Evolutionary conservation across 2,329 filamentous ascomycete genomes (phyloP).

Genomic region (Purpureocillium takamizusanense): DNA sequence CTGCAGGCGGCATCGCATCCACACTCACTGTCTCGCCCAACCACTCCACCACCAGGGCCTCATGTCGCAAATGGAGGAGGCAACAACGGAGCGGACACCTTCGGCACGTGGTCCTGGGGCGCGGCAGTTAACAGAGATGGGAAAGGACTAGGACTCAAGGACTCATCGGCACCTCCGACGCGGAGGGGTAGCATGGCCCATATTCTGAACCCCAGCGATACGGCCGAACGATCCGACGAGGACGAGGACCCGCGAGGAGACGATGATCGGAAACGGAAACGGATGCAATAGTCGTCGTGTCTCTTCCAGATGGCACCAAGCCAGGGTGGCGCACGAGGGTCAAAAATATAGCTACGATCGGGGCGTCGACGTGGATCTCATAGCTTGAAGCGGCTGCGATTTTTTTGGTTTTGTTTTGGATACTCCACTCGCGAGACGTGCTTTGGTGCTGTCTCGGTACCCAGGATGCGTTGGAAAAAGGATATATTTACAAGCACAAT

Average conservation of each 20-base stretch:
- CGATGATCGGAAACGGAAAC: constrained; percentile 53
- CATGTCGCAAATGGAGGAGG: constrained; percentile 33
- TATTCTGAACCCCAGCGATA: constrained; percentile 52
- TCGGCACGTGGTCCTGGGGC: constrained; percentile 50
- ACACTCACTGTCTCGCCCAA: constrained; percentile 40
- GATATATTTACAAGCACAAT: no score
- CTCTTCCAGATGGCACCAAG: background rate
- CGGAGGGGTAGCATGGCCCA: constrained; percentile 53
- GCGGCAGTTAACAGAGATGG: constrained; percentile 38
- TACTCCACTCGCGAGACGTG: background rate
- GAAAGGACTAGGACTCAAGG: constrained; percentile 40
- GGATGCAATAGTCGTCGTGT: constrained; percentile 32
- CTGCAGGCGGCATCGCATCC: constrained; percentile 32
- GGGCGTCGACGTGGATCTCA: background rate
- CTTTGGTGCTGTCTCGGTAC: background rate
- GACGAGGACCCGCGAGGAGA: constrained; percentile 47
- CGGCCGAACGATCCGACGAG: constrained; percentile 44
- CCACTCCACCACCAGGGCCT: constrained; percentile 43
- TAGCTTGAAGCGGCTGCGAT: background rate
- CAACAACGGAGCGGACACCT: constrained; percentile 29
- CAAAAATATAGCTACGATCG: background rate
- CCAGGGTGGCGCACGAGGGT: background rate
- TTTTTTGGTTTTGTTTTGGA: background rate
- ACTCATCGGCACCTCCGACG: constrained; percentile 48
- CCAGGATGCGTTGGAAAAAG: no score